Percentiles rank a stretch among this genome's conserved stretches.
These are phyloP conservation scores for Globisporangium echinulatum DNA, from an alignment of 352 stramenopile species.

Conservation along the genomic window DNA sequence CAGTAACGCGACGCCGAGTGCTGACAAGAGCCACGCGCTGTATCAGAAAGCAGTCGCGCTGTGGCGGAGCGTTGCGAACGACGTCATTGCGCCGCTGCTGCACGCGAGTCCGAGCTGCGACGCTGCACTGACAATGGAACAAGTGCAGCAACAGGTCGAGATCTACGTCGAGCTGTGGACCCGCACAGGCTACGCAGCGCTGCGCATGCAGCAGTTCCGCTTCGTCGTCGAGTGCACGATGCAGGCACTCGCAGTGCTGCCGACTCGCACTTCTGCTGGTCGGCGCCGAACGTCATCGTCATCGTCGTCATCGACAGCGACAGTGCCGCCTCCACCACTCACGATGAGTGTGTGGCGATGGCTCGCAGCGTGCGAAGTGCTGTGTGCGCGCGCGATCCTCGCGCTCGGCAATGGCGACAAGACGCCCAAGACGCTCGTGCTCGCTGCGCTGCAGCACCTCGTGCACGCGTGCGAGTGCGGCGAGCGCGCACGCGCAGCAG, in stretches of 20 bases:
- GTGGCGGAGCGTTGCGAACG: slow-evolving; percentile 35
- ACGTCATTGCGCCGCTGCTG: slow-evolving; percentile 25
- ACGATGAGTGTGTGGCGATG: slow-evolving; percentile 43
- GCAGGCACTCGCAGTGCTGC: slow-evolving; percentile 22
- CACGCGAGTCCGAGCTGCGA: slow-evolving; percentile 7
- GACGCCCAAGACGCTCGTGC: slow-evolving; percentile 37
- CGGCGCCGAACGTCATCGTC: slow-evolving; percentile 5
- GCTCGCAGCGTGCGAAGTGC: slow-evolving; percentile 56
- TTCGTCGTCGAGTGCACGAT: slow-evolving; percentile 51
- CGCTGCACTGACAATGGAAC: slow-evolving; percentile 26
- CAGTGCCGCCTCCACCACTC: background rate
- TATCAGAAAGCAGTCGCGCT: slow-evolving; percentile 52
- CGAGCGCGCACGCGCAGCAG: slow-evolving; percentile 13
- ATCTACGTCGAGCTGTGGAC: slow-evolving; percentile 69
- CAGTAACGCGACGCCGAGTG: slow-evolving; percentile 5
- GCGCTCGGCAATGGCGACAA: slow-evolving; percentile 33
- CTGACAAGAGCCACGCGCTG: slow-evolving; percentile 40
- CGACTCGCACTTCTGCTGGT: background rate
- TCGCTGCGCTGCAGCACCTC: slow-evolving; percentile 48
- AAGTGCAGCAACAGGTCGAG: slow-evolving; percentile 52
- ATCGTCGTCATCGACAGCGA: slow-evolving; percentile 3
- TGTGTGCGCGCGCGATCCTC: slow-evolving; percentile 52
- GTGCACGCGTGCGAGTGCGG: slow-evolving; percentile 40
- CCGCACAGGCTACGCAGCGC: slow-evolving; percentile 48
- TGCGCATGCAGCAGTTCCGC: slow-evolving; percentile 41